Evolutionary conservation across 805 yeast species (phyloP).

Genomic region (Metschnikowia matae): DNA sequence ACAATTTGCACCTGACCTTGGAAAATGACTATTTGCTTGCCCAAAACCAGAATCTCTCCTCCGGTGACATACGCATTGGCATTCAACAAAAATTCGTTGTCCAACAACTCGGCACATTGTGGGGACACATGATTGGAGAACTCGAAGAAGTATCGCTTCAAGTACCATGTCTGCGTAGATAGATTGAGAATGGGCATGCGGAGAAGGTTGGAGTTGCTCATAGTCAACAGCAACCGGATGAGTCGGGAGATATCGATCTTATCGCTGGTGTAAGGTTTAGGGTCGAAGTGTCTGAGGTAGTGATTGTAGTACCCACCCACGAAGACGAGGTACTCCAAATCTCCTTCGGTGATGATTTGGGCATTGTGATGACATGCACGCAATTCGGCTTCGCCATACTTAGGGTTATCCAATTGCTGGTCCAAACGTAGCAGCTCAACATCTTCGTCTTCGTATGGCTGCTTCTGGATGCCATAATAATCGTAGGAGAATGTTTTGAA

Average conservation of each 20-base stretch:
- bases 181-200: conserved; percentile 35
- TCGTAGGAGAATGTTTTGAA: conserved; percentile 33
- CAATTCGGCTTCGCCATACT: conserved; percentile 36
- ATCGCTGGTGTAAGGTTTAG: conserved; percentile 26
- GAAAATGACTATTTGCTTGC: conserved; percentile 32
- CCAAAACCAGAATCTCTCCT: conserved; percentile 31
- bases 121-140: conserved; percentile 18
- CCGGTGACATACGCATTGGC: conserved; percentile 29
- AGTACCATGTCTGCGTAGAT: conserved; percentile 40
- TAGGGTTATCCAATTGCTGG: conserved; percentile 24
- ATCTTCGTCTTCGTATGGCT: conserved; percentile 31
- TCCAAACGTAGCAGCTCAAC: conserved; percentile 20
- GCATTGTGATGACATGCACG: conserved; percentile 41
- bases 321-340: conserved; percentile 33
- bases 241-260: conserved; percentile 34
- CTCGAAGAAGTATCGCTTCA: conserved; percentile 32
- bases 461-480: conserved; percentile 26
- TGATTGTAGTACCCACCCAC: conserved; percentile 40
- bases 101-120: conserved; percentile 21
- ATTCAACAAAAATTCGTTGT: conserved; percentile 21
- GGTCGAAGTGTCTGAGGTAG: conserved; percentile 31
- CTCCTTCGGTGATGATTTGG: conserved; percentile 29
- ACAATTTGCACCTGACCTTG: conserved; percentile 34
- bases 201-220: conserved; percentile 26
- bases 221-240: conserved; percentile 25